Percentiles rank a stretch among this genome's conserved stretches.
These are phyloP conservation scores for Nemania sp. DNA, from an alignment of 2,329 filamentous ascomycete genomes.

Conservation along the genomic window DNA sequence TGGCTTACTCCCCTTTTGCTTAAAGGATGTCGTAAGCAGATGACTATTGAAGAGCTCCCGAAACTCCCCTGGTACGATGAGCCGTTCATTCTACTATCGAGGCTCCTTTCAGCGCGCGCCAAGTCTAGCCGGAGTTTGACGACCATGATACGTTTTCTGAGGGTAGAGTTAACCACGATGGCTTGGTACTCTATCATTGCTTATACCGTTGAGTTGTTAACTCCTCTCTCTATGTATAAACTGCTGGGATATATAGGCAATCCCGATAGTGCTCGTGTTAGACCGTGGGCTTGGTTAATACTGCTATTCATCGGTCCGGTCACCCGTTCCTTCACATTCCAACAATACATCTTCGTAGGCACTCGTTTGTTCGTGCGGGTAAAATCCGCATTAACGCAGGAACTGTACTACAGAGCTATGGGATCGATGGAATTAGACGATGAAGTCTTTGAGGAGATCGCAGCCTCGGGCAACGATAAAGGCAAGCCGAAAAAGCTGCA, in stretches of 20 bases:
- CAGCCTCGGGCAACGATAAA: slow-evolving; percentile 45
- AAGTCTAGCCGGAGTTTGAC: slow-evolving; percentile 59
- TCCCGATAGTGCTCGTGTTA: slow-evolving; percentile 58
- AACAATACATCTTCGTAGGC: slow-evolving; percentile 69
- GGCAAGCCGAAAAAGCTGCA: slow-evolving; percentile 49
- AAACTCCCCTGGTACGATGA: slow-evolving; percentile 67
- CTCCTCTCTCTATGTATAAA: slow-evolving; percentile 66
- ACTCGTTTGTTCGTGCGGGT: slow-evolving; percentile 68
- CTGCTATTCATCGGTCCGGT: slow-evolving; percentile 65
- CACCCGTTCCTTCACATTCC: slow-evolving; percentile 62
- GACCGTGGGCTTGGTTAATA: slow-evolving; percentile 65
- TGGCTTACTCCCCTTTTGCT: slow-evolving; percentile 64
- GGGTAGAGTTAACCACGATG: slow-evolving; percentile 60
- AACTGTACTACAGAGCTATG: slow-evolving; percentile 68
- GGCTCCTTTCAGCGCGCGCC: slow-evolving; percentile 58
- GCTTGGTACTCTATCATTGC: slow-evolving; percentile 54
- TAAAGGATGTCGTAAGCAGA: slow-evolving; percentile 58
- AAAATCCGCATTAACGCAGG: slow-evolving; percentile 68
- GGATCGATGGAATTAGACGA: slow-evolving; percentile 68
- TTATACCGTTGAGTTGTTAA: slow-evolving; percentile 61
- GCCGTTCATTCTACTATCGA: slow-evolving; percentile 60
- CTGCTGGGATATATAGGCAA: slow-evolving; percentile 64
- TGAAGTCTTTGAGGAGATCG: slow-evolving; percentile 59
- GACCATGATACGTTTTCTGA: slow-evolving; percentile 60
- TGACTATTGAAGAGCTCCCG: slow-evolving; percentile 62